Evolutionary conservation across 2,329 filamentous ascomycete genomes (phyloP).

Genomic region (Colletotrichum melonis): DNA sequence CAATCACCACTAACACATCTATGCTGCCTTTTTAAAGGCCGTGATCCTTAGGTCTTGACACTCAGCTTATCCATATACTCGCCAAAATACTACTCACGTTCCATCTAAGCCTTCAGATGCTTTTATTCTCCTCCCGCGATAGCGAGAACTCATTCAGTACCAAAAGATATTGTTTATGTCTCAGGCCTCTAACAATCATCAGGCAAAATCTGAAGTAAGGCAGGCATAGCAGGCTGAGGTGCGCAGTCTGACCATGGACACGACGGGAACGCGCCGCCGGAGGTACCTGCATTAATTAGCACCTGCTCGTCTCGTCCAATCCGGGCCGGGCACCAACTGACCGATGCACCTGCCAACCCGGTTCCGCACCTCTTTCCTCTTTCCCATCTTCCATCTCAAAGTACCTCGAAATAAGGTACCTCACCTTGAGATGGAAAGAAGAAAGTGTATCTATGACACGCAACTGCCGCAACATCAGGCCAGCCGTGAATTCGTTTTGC

Average conservation of each 20-base stretch:
- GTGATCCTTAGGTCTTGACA: constrained; percentile 1
- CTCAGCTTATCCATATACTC: neutral
- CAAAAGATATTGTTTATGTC: neutral
- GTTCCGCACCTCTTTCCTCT: neutral
- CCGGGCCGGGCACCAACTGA: constrained; percentile 19
- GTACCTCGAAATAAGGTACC: no score
- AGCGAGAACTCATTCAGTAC: no score
- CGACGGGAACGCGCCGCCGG: neutral
- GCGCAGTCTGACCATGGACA: neutral
- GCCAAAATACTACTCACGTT: neutral
- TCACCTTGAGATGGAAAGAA: neutral
- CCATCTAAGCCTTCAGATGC: neutral
- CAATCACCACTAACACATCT: neutral
- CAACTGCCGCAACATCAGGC: neutral
- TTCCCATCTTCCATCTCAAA: constrained; percentile 3
- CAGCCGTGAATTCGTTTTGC: neutral
- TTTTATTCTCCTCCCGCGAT: no score
- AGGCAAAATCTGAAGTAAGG: neutral
- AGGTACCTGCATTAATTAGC: constrained; percentile 31
- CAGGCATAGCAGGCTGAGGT: neutral
- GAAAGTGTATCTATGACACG: neutral
- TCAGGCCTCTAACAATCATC: neutral
- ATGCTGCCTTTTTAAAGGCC: neutral
- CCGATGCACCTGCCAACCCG: constrained; percentile 14
- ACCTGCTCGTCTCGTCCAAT: constrained; percentile 16